These are phyloP conservation scores for Aphanocladium album DNA, from an alignment of 2,329 filamentous ascomycete species.

Conservation along the genomic window DNA sequence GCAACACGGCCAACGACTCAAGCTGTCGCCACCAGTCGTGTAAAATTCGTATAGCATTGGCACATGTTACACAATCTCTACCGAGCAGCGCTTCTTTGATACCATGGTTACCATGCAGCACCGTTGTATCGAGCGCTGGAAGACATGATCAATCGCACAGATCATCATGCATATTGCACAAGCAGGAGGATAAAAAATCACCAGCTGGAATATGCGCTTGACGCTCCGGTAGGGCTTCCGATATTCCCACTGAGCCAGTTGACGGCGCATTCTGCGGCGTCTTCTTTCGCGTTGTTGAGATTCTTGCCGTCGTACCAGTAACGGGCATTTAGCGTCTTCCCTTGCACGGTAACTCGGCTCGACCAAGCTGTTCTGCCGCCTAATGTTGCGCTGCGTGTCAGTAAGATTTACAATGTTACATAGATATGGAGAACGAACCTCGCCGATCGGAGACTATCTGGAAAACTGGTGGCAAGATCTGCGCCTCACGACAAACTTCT, in stretches of 20 bases:
- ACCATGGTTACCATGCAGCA: neutral
- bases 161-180: neutral
- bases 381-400: slow-evolving; percentile 30
- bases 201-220: neutral
- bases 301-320: slow-evolving; percentile 92
- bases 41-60: neutral
- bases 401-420: neutral
- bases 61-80: neutral
- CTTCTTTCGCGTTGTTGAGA: slow-evolving; percentile 81
- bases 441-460: slow-evolving; percentile 65
- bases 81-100: neutral
- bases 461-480: slow-evolving; percentile 50
- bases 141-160: neutral
- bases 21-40: neutral
- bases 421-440: slow-evolving; percentile 39
- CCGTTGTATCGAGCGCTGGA: neutral
- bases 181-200: neutral
- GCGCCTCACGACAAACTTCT: slow-evolving; percentile 51
- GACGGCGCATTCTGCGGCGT: slow-evolving; percentile 79
- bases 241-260: slow-evolving; percentile 42
- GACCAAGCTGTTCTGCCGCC: slow-evolving; percentile 91
- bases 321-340: slow-evolving; percentile 61
- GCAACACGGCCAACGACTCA: slow-evolving; percentile 5
- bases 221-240: neutral
- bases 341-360: slow-evolving; percentile 68